Evolutionary conservation across 306 rosid genomes (phyloP).

Genomic region (Cucurbita argyrosperma): DNA sequence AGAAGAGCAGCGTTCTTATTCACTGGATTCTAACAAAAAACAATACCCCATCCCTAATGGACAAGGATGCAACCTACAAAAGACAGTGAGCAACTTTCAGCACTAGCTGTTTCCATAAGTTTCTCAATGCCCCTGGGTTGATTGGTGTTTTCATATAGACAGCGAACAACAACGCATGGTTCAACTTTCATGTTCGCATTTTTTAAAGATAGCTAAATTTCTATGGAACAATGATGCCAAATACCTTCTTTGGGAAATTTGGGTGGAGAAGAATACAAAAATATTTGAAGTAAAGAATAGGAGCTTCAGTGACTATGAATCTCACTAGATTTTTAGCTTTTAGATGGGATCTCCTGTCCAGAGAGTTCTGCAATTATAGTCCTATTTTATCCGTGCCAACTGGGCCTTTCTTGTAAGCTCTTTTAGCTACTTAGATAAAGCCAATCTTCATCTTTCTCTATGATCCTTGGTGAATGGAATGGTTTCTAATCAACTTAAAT

Average conservation of each 20-base stretch:
- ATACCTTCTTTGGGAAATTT: not conserved
- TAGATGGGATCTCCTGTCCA: too few relatives aligned
- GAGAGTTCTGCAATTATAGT: not conserved
- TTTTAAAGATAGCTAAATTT: not conserved
- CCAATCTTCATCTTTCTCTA: not conserved
- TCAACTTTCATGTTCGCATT: not conserved
- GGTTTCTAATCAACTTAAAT: not conserved
- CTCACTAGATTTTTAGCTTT: too few relatives aligned
- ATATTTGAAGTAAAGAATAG: too few relatives aligned
- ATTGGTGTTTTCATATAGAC: not conserved
- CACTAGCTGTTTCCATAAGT: not conserved
- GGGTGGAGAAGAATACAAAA: too few relatives aligned
- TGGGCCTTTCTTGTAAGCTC: not conserved
- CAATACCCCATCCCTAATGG: too few relatives aligned
- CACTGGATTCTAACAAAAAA: too few relatives aligned
- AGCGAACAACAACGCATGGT: not conserved
- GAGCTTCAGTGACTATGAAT: too few relatives aligned
- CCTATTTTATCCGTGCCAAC: not conserved
- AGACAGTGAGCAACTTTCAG: not conserved
- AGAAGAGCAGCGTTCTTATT: too few relatives aligned
- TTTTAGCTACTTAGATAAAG: not conserved
- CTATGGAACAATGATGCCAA: not conserved
- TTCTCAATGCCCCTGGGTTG: not conserved
- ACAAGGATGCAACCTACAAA: too few relatives aligned
- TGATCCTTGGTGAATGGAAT: not conserved